These are phyloP conservation scores for Cucurbita argyrosperma DNA, from an alignment of 306 rosid genomes.

Conservation along the genomic window DNA sequence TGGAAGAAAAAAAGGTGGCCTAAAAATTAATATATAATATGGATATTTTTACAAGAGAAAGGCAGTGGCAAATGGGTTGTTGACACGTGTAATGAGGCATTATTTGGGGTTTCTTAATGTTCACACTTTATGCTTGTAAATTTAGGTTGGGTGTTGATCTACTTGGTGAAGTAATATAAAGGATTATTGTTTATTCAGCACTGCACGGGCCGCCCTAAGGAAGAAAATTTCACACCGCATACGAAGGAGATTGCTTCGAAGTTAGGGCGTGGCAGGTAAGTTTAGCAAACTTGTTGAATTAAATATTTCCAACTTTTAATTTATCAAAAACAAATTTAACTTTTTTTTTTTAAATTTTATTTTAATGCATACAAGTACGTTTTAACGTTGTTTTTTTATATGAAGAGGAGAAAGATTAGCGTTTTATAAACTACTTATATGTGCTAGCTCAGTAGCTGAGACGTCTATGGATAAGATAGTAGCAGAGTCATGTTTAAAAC, in stretches of 20 bases:
- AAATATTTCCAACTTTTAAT: background rate
- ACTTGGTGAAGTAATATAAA: background rate
- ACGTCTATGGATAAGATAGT: too few species aligned
- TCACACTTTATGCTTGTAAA: constrained; percentile 5
- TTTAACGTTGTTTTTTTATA: too few species aligned
- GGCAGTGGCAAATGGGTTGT: background rate
- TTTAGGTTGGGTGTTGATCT: constrained; percentile 71
- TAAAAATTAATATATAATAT: constrained; percentile 18
- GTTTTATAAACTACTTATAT: too few species aligned
- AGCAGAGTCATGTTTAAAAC: too few species aligned
- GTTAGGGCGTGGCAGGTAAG: background rate
- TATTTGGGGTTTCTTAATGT: background rate
- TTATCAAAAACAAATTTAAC: too few species aligned
- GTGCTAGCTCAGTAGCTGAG: too few species aligned
- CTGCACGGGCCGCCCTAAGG: background rate
- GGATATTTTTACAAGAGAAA: background rate
- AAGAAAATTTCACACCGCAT: background rate
- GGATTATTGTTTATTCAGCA: background rate
- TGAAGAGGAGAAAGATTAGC: too few species aligned
- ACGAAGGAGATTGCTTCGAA: background rate
- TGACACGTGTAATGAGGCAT: constrained; percentile 30
- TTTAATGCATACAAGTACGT: too few species aligned
- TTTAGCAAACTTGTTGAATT: background rate
- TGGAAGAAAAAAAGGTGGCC: constrained; percentile 54
- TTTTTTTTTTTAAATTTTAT: too few species aligned